phyloP scores from a whole-genome alignment of 495 filamentous ascomycete species.

The Achaetomiella virescens region DNA sequence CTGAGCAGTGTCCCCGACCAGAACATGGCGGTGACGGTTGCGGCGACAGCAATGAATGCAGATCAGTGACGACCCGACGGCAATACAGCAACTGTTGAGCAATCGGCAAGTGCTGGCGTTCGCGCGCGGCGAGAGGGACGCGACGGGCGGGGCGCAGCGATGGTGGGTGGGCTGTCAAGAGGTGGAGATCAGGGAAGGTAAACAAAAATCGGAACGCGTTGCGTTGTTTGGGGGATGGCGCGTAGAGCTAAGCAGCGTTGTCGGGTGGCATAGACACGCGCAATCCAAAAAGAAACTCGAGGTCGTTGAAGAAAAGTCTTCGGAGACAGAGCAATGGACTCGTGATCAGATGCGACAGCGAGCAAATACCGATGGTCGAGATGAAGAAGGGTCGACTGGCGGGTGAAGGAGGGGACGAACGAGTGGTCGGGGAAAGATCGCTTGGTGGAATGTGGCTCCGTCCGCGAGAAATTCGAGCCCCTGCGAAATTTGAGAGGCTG shows the following conservation, averaged over 20 bases:
- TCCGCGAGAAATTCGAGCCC: constrained; percentile 15
- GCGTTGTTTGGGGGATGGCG: constrained; percentile 34
- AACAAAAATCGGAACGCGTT: constrained; percentile 31
- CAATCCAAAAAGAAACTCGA: constrained; percentile 12
- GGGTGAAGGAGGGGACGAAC: constrained; percentile 12
- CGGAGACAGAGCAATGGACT: constrained; percentile 15
- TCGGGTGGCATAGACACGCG: constrained; percentile 7
- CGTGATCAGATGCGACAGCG: constrained; percentile 17
- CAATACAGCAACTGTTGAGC: constrained; percentile 20
- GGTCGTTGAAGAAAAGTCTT: constrained; percentile 1
- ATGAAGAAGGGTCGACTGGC: constrained; percentile 15
- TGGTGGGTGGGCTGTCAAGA: constrained; percentile 9
- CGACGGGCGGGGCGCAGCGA: constrained; percentile 4
- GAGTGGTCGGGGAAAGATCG: constrained; percentile 2
- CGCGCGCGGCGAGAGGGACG: constrained; percentile 2
- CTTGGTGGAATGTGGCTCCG: constrained; percentile 4
- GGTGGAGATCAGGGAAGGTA: constrained; percentile 32
- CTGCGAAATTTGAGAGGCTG: constrained; percentile 33
- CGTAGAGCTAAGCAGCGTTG: constrained; percentile 7
- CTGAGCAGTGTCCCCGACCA: constrained; percentile 94
- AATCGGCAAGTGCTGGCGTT: constrained; percentile 6
- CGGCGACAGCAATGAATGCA: constrained; percentile 26
- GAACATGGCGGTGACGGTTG: constrained; percentile 66
- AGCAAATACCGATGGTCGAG: constrained; percentile 15
- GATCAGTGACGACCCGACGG: constrained; percentile 23